Evolutionary conservation across 495 filamentous ascomycete species (phyloP).

Genomic region (Tetracladium marchalianum): DNA sequence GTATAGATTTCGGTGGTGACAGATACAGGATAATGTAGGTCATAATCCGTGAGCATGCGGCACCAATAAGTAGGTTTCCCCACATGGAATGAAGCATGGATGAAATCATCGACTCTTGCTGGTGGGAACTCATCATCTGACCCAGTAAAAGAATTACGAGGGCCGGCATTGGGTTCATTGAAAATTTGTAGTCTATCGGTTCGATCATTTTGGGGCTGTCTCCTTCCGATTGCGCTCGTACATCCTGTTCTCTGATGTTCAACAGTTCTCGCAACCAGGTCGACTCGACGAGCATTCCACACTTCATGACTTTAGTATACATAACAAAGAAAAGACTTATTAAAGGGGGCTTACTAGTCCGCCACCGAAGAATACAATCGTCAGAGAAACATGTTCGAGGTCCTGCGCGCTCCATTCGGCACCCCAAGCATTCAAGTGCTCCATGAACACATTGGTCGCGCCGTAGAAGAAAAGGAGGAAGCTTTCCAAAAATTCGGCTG

Average conservation of each 20-base stretch:
- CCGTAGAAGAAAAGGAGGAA: slow-evolving; percentile 85
- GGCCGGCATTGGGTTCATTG: slow-evolving; percentile 84
- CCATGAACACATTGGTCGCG: slow-evolving; percentile 81
- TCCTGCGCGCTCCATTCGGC: slow-evolving; percentile 65
- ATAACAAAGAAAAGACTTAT: background rate
- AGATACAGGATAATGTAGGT: slow-evolving; percentile 78
- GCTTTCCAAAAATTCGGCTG: slow-evolving; percentile 83
- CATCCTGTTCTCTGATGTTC: slow-evolving; percentile 46
- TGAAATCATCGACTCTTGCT: slow-evolving; percentile 73
- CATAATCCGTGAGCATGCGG: slow-evolving; percentile 63
- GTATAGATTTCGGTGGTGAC: slow-evolving; percentile 70
- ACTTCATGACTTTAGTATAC: slow-evolving; percentile 31
- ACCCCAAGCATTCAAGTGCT: slow-evolving; percentile 70
- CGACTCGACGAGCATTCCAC: slow-evolving; percentile 92
- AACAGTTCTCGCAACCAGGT: slow-evolving; percentile 55
- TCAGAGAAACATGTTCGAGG: slow-evolving; percentile 88
- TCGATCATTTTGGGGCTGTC: slow-evolving; percentile 32
- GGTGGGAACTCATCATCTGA: slow-evolving; percentile 91
- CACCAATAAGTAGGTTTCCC: slow-evolving; percentile 79
- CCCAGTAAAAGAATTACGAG: slow-evolving; percentile 79
- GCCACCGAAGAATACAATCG: slow-evolving; percentile 88
- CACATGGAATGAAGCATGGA: slow-evolving; percentile 93
- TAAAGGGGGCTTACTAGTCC: slow-evolving; percentile 55
- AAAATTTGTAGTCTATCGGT: slow-evolving; percentile 50
- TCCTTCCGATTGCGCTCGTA: slow-evolving; percentile 21